Evolutionary conservation across 2,329 filamentous ascomycete species (phyloP), one percentile per base, ranked within the genome.

Genomic region (Fusarium goolgardi): DNA sequence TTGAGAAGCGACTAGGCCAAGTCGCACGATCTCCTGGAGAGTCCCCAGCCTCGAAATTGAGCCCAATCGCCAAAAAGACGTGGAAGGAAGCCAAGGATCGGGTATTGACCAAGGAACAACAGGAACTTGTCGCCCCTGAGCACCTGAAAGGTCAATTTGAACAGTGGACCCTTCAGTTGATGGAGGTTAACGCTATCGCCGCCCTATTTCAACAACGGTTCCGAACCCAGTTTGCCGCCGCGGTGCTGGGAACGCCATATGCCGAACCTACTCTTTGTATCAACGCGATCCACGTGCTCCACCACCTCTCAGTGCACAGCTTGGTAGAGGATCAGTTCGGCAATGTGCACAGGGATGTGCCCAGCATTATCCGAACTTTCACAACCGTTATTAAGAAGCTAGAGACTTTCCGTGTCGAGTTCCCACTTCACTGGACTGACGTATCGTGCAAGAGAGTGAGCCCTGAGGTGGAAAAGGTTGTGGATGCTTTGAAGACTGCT

Each of bases 321-420:
- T 80, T 97, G 55, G 82, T 83, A 5, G 94, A 98, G 78, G 95
- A 98, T 76, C 85, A 86, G 46, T 96, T 89, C 75, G 95, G 95
- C 16, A 91, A 92, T 71, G 95, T 96, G n/a, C 91, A 96, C 69
- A 85, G 89, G 43, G 92, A 96, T 67, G 88, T 98, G 3, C 88
- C 91, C 1, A 81, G 80, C 49, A 90, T 97, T 58, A 87, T 97
- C 51, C 87, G 90, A 46, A 87, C 88, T 2, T 87, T 96, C 63
- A 94, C 92, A 1, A 71, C 77, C 0, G 88, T 91, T 1, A 89
- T 94, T 57, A 84, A 82, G 55, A 88, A 88, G 69, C 81, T 97
- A 5, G 90, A 97, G 73, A 80, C 76, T 2, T 93, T 96, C 75
- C 84, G 88, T 67, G 77, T 78, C 10, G 79, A 73, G 4, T 80